Evolutionary conservation across 108 stramenopile genomes (phyloP), one percentile per base, ranked within the genome.

Genomic region (Schizochytrium sp.): DNA sequence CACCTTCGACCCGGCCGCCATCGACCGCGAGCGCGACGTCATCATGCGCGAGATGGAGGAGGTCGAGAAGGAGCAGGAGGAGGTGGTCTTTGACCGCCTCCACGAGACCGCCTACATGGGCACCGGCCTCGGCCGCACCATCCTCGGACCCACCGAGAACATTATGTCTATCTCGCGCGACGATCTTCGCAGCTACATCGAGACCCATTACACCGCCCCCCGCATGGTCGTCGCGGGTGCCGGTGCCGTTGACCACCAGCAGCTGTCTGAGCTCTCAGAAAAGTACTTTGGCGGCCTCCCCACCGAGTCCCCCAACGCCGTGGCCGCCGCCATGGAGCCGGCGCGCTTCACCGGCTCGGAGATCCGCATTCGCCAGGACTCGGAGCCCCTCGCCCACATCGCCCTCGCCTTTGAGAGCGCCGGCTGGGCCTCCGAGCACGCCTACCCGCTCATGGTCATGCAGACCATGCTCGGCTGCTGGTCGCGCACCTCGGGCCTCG

Each of bases 1-100:
- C 58, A 95, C 93, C 57, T 89, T 99, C 60, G 98, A 98, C 60
- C 92, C 92, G 16, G 90, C 88, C 6, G 97, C 98, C 71, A 96
- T 99, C 90, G 91, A 96, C 21, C 92, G 97, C 5, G 99, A 99
- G 93, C 93, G 99, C 16, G 97, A 97, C 89, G 99, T 99, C 57
- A 99, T 99, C 90, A 88, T 99, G 57, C 89, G 99, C 88, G 99
- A 99, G 94, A 98, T 99, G 98, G 93, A 96, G 89, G 98, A 99
- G 93, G 98, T 99, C 63, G 97, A 98, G 95, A 98, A 98, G 94
- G 94, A 97, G 87, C 94, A 97, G 60, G 99, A 99, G 91, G 99
- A 99, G 93, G 93, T 98, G 87, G 96, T 98, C 51, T 92, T 99
- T 58, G 99, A 99, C 93, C 95, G 98, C 89, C 95, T 99, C 88